These are phyloP conservation scores for Afroboletus lepidellus DNA, from an alignment of 1,284 basidiomycete species.

Conservation along the genomic window DNA sequence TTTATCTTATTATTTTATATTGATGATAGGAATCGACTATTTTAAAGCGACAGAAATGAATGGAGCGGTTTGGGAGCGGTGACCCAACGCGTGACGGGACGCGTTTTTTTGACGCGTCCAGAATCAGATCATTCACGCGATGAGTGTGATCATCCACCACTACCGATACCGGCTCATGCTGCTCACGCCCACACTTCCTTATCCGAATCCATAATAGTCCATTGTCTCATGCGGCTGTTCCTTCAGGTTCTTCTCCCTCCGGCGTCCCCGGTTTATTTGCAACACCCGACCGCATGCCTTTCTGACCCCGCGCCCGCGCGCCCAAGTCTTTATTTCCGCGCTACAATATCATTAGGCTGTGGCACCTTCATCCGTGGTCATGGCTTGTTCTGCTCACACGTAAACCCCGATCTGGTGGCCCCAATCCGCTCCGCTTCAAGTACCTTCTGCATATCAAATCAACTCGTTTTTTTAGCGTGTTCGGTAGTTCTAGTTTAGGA, in stretches of 20 bases:
- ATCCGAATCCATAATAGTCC: constrained; percentile 17
- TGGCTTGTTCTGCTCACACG: constrained; percentile 19
- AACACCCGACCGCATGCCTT: constrained; percentile 23
- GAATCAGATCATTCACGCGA: constrained; percentile 20
- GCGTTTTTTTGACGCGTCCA: constrained; percentile 28
- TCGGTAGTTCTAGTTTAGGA: constrained; percentile 24
- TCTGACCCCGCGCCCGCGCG: constrained; percentile 22
- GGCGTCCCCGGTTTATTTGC: constrained; percentile 28
- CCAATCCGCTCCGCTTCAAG: constrained; percentile 8
- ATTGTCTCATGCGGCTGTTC: constrained; percentile 25
- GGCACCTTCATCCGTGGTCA: constrained; percentile 8
- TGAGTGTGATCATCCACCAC: constrained; percentile 7
- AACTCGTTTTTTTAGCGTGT: constrained; percentile 20
- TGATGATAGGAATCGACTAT: constrained; percentile 2
- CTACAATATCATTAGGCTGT: constrained; percentile 10
- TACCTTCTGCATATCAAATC: constrained; percentile 19
- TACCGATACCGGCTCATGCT: constrained; percentile 10
- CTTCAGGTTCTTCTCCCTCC: constrained; percentile 16
- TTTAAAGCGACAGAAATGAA: constrained; percentile 10
- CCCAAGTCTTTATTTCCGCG: constrained; percentile 29
- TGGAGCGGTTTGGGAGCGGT: constrained; percentile 11
- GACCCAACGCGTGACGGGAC: constrained; percentile 28
- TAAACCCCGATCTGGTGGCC: constrained; percentile 26
- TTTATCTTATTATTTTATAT: constrained; percentile 6
- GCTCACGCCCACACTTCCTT: constrained; percentile 16